phyloP scores from a whole-genome alignment of 1,284 basidiomycete species.

The Ganoderma meredithae region DNA sequence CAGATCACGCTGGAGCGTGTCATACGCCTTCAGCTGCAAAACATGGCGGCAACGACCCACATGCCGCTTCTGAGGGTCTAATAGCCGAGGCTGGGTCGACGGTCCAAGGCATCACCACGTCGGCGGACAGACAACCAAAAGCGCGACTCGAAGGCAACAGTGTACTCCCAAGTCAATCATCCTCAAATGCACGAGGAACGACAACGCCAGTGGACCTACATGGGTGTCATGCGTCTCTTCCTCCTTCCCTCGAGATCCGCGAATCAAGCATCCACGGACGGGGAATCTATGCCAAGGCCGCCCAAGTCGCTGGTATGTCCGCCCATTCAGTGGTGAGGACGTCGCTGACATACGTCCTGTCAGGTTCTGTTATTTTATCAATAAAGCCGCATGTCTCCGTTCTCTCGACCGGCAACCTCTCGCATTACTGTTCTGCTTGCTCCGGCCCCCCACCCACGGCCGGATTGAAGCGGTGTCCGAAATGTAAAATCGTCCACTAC shows the following conservation, averaged over 20 bases:
- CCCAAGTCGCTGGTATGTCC: constrained; percentile 48
- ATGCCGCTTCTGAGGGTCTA: not conserved
- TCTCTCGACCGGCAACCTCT: constrained; percentile 71
- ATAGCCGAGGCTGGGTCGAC: too few relatives aligned
- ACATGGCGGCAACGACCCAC: not conserved
- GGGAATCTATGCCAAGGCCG: constrained; percentile 43
- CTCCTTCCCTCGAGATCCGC: constrained; percentile 35
- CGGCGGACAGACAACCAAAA: not conserved
- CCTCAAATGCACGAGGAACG: not conserved
- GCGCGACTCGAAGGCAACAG: not conserved
- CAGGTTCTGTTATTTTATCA: constrained; percentile 68
- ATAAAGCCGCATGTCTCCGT: constrained; percentile 67
- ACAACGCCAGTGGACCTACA: constrained; percentile 18
- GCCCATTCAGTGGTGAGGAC: not conserved
- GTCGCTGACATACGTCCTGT: constrained; percentile 7
- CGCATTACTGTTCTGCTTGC: constrained; percentile 75
- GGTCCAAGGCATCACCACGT: not conserved
- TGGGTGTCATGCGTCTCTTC: constrained; percentile 34
- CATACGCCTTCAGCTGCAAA: not conserved
- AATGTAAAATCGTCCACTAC: constrained; percentile 75
- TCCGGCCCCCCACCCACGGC: constrained; percentile 46
- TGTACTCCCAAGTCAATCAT: not conserved
- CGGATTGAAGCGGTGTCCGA: constrained; percentile 71
- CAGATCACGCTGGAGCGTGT: not conserved
- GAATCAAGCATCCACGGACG: constrained; percentile 35